Percentiles rank a stretch among this genome's conserved stretches.
phyloP scores from a whole-genome alignment of 345 rosid genomes.

The Eucalyptus regnans region DNA sequence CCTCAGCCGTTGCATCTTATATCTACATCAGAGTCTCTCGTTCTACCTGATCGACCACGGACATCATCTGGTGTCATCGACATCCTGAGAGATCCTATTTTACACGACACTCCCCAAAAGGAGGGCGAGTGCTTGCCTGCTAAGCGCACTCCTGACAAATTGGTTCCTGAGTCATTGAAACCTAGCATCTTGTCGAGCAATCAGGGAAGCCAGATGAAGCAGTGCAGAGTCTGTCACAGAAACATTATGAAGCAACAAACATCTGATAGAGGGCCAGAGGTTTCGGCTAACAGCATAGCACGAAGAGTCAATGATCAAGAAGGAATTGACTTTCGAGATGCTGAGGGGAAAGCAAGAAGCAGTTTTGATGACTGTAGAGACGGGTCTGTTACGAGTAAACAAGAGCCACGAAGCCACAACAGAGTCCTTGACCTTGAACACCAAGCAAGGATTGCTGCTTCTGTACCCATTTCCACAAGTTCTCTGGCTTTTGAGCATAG shows the following conservation, averaged over 20 bases:
- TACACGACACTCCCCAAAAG: neutral
- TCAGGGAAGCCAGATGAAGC: neutral
- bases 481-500: neutral
- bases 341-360: neutral
- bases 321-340: neutral
- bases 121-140: neutral
- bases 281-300: neutral
- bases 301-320: neutral
- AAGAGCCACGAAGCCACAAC: neutral
- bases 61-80: neutral
- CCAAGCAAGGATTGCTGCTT: neutral
- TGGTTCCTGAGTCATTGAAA: neutral
- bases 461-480: neutral
- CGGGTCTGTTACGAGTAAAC: neutral
- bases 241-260: neutral
- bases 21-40: neutral
- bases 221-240: neutral
- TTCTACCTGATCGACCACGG: neutral
- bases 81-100: neutral
- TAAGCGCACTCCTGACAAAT: neutral
- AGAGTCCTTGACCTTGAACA: neutral
- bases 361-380: neutral
- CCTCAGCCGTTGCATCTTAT: neutral
- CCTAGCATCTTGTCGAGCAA: neutral
- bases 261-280: neutral